A percentile compares a stretch with the other conserved stretches of the same genome.
Evolutionary conservation across 306 rosid genomes (phyloP).

Genomic region (Trifolium pratense): DNA sequence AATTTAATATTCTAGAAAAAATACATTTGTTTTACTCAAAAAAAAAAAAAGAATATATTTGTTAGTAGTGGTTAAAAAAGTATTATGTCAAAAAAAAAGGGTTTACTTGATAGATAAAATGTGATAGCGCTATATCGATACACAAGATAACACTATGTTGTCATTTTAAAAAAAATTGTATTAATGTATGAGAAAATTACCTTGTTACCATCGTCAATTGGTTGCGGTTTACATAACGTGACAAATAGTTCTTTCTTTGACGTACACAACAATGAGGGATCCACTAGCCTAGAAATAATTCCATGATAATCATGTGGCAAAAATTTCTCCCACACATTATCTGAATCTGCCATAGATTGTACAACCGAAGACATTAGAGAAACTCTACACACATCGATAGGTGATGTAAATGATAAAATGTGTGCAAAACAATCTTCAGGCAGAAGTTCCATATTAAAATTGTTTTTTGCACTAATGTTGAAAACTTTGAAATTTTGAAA

Average conservation of each 20-base stretch:
- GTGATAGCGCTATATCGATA: too few relatives aligned
- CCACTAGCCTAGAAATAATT: slow-evolving; percentile 53
- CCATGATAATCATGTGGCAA: slow-evolving; percentile 48
- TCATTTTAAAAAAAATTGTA: too few relatives aligned
- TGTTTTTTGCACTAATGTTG: background rate
- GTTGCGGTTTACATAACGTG: slow-evolving; percentile 57
- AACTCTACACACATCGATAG: slow-evolving; percentile 52
- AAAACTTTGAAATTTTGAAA: background rate
- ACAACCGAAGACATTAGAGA: slow-evolving; percentile 40
- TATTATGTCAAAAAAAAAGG: too few relatives aligned
- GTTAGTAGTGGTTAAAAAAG: too few relatives aligned
- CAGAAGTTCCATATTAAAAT: slow-evolving; percentile 42
- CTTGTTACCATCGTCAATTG: slow-evolving; percentile 56
- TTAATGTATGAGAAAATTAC: slow-evolving; percentile 18
- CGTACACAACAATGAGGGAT: slow-evolving; percentile 45
- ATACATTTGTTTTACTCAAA: too few relatives aligned
- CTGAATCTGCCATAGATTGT: slow-evolving; percentile 52
- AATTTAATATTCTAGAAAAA: too few relatives aligned
- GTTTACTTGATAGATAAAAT: too few relatives aligned
- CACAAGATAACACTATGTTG: too few relatives aligned
- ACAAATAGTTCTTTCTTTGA: slow-evolving; percentile 56
- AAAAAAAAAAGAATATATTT: too few relatives aligned
- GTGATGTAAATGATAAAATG: slow-evolving; percentile 59
- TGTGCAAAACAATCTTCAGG: slow-evolving; percentile 64
- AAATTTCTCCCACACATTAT: slow-evolving; percentile 56